A percentile compares a stretch with the other conserved stretches of the same genome.
Conservation (phyloP, 495 filamentous ascomycete genomes). For the Neurospora sp. region DNA sequence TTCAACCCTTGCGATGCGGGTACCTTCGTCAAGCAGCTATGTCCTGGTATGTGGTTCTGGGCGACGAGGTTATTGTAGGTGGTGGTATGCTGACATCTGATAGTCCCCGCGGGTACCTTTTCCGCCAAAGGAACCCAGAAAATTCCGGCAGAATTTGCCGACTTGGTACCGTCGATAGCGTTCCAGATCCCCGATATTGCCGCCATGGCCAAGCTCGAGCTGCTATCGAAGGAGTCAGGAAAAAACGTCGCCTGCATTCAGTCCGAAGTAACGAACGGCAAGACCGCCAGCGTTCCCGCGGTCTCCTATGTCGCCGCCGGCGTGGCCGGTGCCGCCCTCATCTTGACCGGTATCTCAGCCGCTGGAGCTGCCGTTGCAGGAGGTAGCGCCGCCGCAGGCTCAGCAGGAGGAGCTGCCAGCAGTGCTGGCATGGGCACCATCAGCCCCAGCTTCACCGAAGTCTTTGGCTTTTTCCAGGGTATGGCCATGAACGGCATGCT, state of each 20-base stretch:
- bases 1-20: slow-evolving; percentile 72
- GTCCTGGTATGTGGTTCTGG: slow-evolving; percentile 55
- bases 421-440: slow-evolving; percentile 54
- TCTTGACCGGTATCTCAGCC: slow-evolving; percentile 65
- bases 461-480: slow-evolving; percentile 84
- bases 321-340: slow-evolving; percentile 75
- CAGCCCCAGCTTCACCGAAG: slow-evolving; percentile 78
- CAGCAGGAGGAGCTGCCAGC: slow-evolving; percentile 29
- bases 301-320: slow-evolving; percentile 80
- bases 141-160: slow-evolving; percentile 61
- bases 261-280: slow-evolving; percentile 76
- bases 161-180: slow-evolving; percentile 77
- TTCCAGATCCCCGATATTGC: slow-evolving; percentile 88
- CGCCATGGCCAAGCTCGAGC: slow-evolving; percentile 69
- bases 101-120: slow-evolving; percentile 69
- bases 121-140: slow-evolving; percentile 55
- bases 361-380: slow-evolving; percentile 48
- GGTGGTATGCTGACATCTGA: slow-evolving; percentile 18
- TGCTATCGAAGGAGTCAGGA: slow-evolving; percentile 48
- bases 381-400: slow-evolving; percentile 24
- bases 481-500: slow-evolving; percentile 95
- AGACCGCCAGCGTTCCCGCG: slow-evolving; percentile 60
- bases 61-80: not conserved
- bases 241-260: slow-evolving; percentile 71
- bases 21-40: slow-evolving; percentile 62